phyloP scores from a whole-genome alignment of 352 stramenopile genomes.

The Pythium volutum region DNA sequence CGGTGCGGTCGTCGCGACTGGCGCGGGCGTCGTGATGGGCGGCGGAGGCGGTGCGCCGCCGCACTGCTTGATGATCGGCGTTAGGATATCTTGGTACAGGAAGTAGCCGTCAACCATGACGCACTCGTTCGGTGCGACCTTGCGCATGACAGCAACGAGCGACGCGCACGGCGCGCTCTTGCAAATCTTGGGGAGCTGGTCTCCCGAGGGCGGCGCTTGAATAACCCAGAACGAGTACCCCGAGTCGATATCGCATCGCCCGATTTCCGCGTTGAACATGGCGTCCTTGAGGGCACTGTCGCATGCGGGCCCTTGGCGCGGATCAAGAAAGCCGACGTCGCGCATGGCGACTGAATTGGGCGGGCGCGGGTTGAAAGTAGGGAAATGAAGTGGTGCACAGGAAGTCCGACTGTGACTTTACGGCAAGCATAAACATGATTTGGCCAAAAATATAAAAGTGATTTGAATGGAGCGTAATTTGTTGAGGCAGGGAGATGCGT shows the following conservation, averaged over 20 bases:
- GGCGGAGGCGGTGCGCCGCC: not conserved
- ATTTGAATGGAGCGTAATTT: not conserved
- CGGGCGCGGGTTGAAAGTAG: too few relatives aligned
- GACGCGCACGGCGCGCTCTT: not conserved
- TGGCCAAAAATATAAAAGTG: too few relatives aligned
- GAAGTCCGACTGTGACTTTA: too few relatives aligned
- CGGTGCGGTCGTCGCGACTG: not conserved
- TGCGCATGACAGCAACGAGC: constrained; percentile 3
- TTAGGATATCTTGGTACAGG: constrained; percentile 11
- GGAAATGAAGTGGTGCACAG: too few relatives aligned
- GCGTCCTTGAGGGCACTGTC: not conserved
- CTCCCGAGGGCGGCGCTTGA: too few relatives aligned
- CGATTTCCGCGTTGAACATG: not conserved
- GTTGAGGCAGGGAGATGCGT: not conserved
- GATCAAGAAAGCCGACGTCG: constrained; percentile 1
- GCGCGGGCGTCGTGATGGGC: not conserved
- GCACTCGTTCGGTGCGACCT: constrained; percentile 12
- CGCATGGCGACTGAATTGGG: not conserved
- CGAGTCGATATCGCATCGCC: not conserved
- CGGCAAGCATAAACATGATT: too few relatives aligned
- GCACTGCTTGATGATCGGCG: constrained; percentile 9
- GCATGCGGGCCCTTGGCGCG: not conserved
- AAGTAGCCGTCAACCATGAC: constrained; percentile 14
- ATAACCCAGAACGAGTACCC: constrained; percentile 14
- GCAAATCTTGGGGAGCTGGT: not conserved